A percentile compares a stretch with the other conserved stretches of the same genome.
phyloP scores from a whole-genome alignment of 768 basidiomycete genomes.

The Boletus reticulatus region DNA sequence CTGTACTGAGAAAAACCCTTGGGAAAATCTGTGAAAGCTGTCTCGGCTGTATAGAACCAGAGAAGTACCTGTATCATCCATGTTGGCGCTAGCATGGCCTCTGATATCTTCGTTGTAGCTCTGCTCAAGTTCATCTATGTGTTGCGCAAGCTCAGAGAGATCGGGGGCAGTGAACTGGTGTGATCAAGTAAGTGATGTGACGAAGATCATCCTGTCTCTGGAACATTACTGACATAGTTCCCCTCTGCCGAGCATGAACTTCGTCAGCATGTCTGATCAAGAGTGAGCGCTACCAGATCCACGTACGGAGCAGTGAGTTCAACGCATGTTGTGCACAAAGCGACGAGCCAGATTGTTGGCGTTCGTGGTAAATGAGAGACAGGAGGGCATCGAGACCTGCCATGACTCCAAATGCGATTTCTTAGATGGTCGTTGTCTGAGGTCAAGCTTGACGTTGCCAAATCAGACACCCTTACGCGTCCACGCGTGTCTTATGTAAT shows the following conservation, averaged over 20 bases:
- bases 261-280: slow-evolving; percentile 40
- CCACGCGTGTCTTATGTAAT: slow-evolving; percentile 34
- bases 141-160: slow-evolving; percentile 70
- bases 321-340: slow-evolving; percentile 87
- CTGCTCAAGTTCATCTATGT: slow-evolving; percentile 64
- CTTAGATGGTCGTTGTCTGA: slow-evolving; percentile 13
- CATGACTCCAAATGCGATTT: slow-evolving; percentile 38
- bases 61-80: slow-evolving; percentile 82
- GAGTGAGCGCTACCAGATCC: slow-evolving; percentile 30
- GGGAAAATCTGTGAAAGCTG: background rate
- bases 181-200: slow-evolving; percentile 14
- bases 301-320: slow-evolving; percentile 71
- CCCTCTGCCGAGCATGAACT: slow-evolving; percentile 35
- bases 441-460: slow-evolving; percentile 11
- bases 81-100: slow-evolving; percentile 61
- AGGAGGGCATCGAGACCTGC: slow-evolving; percentile 54
- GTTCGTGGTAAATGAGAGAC: slow-evolving; percentile 72
- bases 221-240: slow-evolving; percentile 42
- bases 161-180: slow-evolving; percentile 75
- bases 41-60: background rate
- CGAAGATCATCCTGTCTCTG: background rate
- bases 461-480: slow-evolving; percentile 24
- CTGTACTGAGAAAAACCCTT: slow-evolving; percentile 91
- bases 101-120: slow-evolving; percentile 50
- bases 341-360: slow-evolving; percentile 74